Base-by-base conservation (phyloP, 441 rosid species). In the Melastoma candidum region DNA sequence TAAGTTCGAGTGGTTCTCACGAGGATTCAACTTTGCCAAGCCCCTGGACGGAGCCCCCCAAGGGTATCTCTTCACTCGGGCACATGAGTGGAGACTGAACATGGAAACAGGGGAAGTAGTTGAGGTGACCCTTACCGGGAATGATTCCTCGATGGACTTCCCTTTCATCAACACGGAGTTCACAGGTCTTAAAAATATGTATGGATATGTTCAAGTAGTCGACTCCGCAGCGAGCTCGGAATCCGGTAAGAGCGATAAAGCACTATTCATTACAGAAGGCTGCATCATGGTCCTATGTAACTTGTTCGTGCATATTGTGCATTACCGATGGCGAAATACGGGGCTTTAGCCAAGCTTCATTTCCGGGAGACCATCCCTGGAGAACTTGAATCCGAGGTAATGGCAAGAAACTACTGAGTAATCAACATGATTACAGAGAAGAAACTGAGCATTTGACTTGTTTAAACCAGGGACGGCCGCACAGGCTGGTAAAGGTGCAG, bases 1-100 rank as follows among this genome's bases (percentile, higher is more conserved):
- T 12, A 57, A 57, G 26, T 57, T 57, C 26, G 45, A 46, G 7
- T 57, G 60, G 60, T 57, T 57, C 51, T 47, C 60, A 12, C 46
- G 17, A 47, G 60, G 60, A 27, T 57, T 57, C 44, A 27, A 57
- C 51, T 57, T 57, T 13, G 9, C 11, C 4, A 25, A 47, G 27
- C 58, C 7, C n/a, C 0, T 17, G 1, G 9, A 44, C 10, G 29
- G 2, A 3, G 12, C 9, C 14, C n/a, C 26, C 4, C 8, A 9
- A 11, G 60, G 60, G 12, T 57, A 46, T 32, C 44, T 57, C 6
- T 47, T 57, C 12, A 29, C 60, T 27, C 44, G 51, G 7, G 27
- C 52, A 10, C 46, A 57, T 12, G 60, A 57, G 12, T 57, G 60
- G 60, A 47, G 60, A 57, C 44, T 47, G 12, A 47, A 57, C 22